These are phyloP conservation scores for Emergomyces pasteurianus DNA, from an alignment of 2,329 filamentous ascomycete genomes.

Conservation along the genomic window DNA sequence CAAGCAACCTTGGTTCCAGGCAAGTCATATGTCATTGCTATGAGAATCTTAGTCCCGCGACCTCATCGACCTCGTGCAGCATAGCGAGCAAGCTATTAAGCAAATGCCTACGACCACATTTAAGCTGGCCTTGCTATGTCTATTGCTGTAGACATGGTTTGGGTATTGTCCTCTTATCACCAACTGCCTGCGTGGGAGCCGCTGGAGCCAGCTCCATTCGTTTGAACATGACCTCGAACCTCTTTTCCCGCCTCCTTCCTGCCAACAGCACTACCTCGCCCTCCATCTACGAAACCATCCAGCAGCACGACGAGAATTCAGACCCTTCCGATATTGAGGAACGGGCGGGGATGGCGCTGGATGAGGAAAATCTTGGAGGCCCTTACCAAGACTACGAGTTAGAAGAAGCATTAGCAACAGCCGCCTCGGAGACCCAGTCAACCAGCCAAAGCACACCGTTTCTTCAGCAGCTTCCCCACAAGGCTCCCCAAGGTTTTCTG, in stretches of 20 bases:
- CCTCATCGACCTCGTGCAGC: not conserved
- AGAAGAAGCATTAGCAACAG: constrained; percentile 40
- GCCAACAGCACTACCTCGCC: constrained; percentile 25
- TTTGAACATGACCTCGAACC: constrained; percentile 41
- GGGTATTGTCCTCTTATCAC: not conserved
- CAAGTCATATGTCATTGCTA: not conserved
- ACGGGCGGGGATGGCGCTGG: constrained; percentile 35
- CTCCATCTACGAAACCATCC: constrained; percentile 18
- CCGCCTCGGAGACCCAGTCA: constrained; percentile 35
- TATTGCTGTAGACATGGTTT: not conserved
- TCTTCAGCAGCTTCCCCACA: constrained; percentile 21
- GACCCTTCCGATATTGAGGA: constrained; percentile 34
- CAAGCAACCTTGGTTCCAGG: not conserved
- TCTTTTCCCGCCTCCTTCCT: constrained; percentile 39
- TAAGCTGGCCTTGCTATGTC: not conserved
- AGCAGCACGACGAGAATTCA: constrained; percentile 22
- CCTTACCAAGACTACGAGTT: constrained; percentile 46
- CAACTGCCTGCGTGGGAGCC: not conserved
- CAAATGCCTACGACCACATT: not conserved
- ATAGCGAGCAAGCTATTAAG: not conserved
- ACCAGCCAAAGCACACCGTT: constrained; percentile 33
- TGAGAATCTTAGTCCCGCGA: not conserved
- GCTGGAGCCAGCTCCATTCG: not conserved
- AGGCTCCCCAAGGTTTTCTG: constrained; percentile 8
- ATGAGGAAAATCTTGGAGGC: constrained; percentile 38